Evolutionary conservation across 2,329 filamentous ascomycete species (phyloP).

Genomic region (Calonectria hongkongensis): DNA sequence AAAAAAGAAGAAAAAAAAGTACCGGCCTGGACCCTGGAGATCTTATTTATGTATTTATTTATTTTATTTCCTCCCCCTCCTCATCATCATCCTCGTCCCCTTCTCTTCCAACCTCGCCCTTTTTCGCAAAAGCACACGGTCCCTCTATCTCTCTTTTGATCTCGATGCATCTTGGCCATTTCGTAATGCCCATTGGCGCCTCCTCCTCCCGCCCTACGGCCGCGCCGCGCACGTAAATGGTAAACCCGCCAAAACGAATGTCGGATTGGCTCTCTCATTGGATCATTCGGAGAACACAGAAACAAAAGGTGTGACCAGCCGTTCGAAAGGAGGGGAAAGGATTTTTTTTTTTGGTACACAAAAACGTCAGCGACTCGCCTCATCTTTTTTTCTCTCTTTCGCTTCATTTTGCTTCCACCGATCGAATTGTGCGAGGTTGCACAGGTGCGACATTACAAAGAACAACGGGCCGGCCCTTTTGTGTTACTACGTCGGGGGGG

Average conservation of each 20-base stretch:
- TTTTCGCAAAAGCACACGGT: too few species aligned
- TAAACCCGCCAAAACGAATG: not conserved
- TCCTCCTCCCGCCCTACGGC: not conserved
- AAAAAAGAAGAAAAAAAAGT: not conserved
- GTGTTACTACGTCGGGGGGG: conserved; percentile 1
- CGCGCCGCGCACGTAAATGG: conserved; percentile 12
- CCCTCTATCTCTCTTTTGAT: not conserved
- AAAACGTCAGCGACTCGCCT: not conserved
- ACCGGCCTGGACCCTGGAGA: not conserved
- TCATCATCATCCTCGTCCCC: not conserved
- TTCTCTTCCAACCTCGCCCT: not conserved
- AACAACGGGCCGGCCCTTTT: conserved; percentile 5
- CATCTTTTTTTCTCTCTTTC: not conserved
- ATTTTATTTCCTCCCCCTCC: not conserved
- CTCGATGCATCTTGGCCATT: conserved; percentile 1
- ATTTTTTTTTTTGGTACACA: too few species aligned
- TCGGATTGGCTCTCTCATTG: not conserved
- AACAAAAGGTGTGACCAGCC: not conserved
- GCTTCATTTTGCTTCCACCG: conserved; percentile 1
- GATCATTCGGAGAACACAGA: not conserved
- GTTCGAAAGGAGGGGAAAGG: not conserved
- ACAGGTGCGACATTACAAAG: conserved; percentile 16
- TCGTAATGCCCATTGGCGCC: not conserved
- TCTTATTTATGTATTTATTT: not conserved
- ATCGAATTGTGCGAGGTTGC: not conserved